Evolutionary conservation across 768 basidiomycete genomes (phyloP).

Genomic region (Royoungia palumana): DNA sequence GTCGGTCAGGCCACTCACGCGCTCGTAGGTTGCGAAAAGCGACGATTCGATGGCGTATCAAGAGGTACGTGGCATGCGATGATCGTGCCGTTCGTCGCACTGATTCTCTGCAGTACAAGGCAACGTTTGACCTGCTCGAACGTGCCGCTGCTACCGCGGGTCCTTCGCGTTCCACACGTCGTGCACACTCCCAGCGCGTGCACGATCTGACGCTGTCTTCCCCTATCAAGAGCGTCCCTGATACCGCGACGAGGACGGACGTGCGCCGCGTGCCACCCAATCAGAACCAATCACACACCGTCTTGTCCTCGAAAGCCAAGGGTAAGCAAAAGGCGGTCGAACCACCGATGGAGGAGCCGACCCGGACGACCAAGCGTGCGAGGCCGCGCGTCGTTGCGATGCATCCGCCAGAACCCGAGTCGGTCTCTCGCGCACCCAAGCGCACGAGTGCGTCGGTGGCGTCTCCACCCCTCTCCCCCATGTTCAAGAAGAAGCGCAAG

Average conservation of each 20-base stretch:
- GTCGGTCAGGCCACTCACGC: constrained; percentile 1
- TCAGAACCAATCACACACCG: neutral
- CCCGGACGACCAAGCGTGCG: constrained; percentile 11
- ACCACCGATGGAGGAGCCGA: constrained; percentile 9
- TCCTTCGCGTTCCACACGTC: constrained; percentile 58
- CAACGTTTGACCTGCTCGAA: constrained; percentile 58
- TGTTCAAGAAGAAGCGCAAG: constrained; percentile 27
- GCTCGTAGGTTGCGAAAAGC: constrained; percentile 58
- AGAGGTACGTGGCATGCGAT: constrained; percentile 47
- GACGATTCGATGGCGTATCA: constrained; percentile 73
- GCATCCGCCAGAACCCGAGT: constrained; percentile 5
- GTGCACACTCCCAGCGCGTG: constrained; percentile 52
- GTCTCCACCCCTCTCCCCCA: constrained; percentile 20
- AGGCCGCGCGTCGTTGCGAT: constrained; percentile 4
- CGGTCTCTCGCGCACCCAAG: constrained; percentile 20
- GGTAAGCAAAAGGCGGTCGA: constrained; percentile 32
- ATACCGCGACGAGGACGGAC: constrained; percentile 11
- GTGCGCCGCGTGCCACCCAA: constrained; percentile 6
- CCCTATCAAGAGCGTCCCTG: constrained; percentile 11
- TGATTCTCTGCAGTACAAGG: constrained; percentile 48
- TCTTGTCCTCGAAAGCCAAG: constrained; percentile 28
- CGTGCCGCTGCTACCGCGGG: constrained; percentile 40
- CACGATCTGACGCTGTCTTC: constrained; percentile 38
- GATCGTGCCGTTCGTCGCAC: neutral
- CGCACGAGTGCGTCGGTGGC: constrained; percentile 22